Evolutionary conservation across 352 stramenopile genomes (phyloP), one percentile per base, ranked within the genome.

Genomic region (Pythium brachiatum): DNA sequence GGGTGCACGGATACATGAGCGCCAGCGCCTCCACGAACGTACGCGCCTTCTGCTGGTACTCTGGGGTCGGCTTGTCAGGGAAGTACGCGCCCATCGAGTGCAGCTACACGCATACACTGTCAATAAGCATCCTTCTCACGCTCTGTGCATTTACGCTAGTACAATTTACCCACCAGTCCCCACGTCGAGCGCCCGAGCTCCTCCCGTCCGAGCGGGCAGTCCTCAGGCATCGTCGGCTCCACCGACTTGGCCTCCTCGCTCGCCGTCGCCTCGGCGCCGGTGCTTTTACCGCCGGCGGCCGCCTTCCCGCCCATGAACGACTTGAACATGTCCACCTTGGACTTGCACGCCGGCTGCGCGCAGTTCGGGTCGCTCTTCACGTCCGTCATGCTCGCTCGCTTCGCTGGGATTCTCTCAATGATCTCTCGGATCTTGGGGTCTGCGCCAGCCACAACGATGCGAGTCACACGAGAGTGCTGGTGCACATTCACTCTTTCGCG

Each of bases 71-170:
- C 55, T 95, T 89, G 18, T 99, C 94, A 1, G 97, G 96, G 81
- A 98, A 99, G 81, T 98, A 99, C 38, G 97, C 94, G 15, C 95
- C 94, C 78, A 95, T 97, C 13, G 90, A 97, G 64, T 98, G 92
- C 41, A 97, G 74, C 87, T 97, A 59, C 9, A 60, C n/a, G 53
- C 5, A 72, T 29, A 25, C 29, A 57, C 23, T 8, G 53, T 25
- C 25, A 63, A 29, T 2, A 48, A 20, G 1, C 12, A 27, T 21
- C 15, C 57, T 18, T 36, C 69, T 36, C 39, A n/a, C n/a, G n/a
- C n/a, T n/a, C n/a, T n/a, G n/a, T n/a, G n/a, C 15, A 32, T 34
- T 6, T 48, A n/a, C 20, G 27, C 16, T 27, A 5, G n/a, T 26
- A 51, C n/a, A 32, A 34, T 9, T 9, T 26, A 66, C 66, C 23